These are phyloP conservation scores for Hyaloperonospora arabidopsidis DNA, from an alignment of 352 stramenopile species.

Conservation along the genomic window DNA sequence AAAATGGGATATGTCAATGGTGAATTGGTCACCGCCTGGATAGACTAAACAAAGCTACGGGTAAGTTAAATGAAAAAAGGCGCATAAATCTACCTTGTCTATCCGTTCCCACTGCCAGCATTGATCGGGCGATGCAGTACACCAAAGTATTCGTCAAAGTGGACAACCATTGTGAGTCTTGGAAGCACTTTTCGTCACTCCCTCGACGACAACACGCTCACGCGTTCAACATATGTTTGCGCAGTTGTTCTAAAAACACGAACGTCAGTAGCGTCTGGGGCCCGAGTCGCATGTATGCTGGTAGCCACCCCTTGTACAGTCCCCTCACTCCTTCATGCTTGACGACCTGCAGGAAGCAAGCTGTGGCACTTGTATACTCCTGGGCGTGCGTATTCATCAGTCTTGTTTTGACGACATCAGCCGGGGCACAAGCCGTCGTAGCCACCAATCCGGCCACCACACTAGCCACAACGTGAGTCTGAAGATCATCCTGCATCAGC, in stretches of 20 bases:
- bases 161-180: too few relatives aligned
- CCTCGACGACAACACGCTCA: neutral
- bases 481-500: slow-evolving; percentile 50
- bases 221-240: slow-evolving; percentile 51
- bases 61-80: too few relatives aligned
- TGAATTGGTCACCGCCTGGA: too few relatives aligned
- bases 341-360: slow-evolving; percentile 78
- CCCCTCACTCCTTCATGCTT: slow-evolving; percentile 65
- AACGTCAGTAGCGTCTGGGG: slow-evolving; percentile 82
- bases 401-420: slow-evolving; percentile 76
- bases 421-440: slow-evolving; percentile 67
- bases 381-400: slow-evolving; percentile 80
- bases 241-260: slow-evolving; percentile 78
- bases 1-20: too few relatives aligned
- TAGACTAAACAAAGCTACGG: too few relatives aligned
- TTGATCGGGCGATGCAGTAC: too few relatives aligned
- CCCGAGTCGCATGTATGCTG: slow-evolving; percentile 75
- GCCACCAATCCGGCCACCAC: slow-evolving; percentile 75
- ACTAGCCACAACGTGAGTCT: slow-evolving; percentile 64
- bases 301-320: slow-evolving; percentile 80
- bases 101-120: too few relatives aligned
- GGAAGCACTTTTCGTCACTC: too few relatives aligned
- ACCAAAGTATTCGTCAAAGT: too few relatives aligned
- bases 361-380: slow-evolving; percentile 71
- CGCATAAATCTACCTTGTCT: too few relatives aligned